Evolutionary conservation across 2,329 filamentous ascomycete species (phyloP).

Genomic region (Fusarium devonianum): DNA sequence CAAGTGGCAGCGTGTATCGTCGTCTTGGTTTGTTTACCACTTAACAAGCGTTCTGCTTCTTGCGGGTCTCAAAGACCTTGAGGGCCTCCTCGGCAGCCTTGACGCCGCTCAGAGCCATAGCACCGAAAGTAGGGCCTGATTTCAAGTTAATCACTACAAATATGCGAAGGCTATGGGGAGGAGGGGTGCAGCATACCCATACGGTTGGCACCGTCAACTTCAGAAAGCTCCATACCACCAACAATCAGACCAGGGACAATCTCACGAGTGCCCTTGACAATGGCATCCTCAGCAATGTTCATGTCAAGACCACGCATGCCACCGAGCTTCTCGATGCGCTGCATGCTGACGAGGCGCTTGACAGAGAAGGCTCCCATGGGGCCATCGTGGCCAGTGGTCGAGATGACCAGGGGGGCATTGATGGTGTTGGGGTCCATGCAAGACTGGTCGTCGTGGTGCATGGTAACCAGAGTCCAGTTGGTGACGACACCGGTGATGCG

Average conservation of each 20-base stretch:
- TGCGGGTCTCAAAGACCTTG: conserved; percentile 77
- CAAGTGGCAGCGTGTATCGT: no score
- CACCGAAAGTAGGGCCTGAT: conserved; percentile 77
- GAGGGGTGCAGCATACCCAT: no score
- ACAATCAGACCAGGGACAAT: conserved; percentile 87
- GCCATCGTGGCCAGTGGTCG: conserved; percentile 88
- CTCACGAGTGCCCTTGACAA: conserved; percentile 90
- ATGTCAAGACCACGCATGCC: conserved; percentile 95
- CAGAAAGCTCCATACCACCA: conserved; percentile 93
- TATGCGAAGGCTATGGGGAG: no score
- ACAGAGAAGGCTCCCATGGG: conserved; percentile 91
- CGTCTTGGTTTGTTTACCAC: neutral
- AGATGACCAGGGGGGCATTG: conserved; percentile 88
- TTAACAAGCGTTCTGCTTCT: conserved; percentile 75
- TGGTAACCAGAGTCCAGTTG: conserved; percentile 92
- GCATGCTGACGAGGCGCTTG: conserved; percentile 91
- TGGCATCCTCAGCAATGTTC: conserved; percentile 89
- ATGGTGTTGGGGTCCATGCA: conserved; percentile 99
- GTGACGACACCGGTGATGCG: conserved; percentile 89
- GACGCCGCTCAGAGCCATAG: conserved; percentile 86
- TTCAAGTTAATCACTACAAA: conserved; percentile 1
- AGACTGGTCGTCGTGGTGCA: conserved; percentile 87
- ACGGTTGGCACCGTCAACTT: conserved; percentile 88
- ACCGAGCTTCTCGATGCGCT: conserved; percentile 80
- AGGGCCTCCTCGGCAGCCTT: conserved; percentile 91